phyloP scores from a whole-genome alignment of 352 stramenopile species.

The Pythium guiyangense region DNA sequence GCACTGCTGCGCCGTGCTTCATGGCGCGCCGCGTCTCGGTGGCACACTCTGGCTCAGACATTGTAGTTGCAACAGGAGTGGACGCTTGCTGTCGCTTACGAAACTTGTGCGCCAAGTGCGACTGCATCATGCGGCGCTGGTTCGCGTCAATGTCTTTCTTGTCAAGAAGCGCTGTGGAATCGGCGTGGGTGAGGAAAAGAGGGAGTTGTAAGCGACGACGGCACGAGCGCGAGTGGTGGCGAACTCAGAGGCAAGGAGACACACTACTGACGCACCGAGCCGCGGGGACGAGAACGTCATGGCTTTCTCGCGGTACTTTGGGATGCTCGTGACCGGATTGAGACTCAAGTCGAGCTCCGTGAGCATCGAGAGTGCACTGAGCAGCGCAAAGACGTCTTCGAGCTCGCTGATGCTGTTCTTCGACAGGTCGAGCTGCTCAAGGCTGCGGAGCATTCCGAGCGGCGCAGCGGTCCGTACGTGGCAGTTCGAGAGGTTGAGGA shows the following conservation, averaged over 20 bases:
- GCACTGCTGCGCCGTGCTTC: slow-evolving; percentile 40
- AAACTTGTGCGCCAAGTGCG: slow-evolving; percentile 70
- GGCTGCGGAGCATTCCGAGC: slow-evolving; percentile 26
- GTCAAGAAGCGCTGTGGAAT: slow-evolving; percentile 47
- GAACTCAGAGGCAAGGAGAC: background rate
- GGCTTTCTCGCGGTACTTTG: slow-evolving; percentile 67
- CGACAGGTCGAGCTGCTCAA: slow-evolving; percentile 63
- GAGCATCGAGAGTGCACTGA: slow-evolving; percentile 39
- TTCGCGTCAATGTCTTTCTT: slow-evolving; percentile 71
- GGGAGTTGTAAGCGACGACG: background rate
- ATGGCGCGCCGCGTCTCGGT: slow-evolving; percentile 32
- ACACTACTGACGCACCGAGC: slow-evolving; percentile 25
- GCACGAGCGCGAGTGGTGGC: background rate
- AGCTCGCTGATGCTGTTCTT: slow-evolving; percentile 59
- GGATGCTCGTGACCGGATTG: slow-evolving; percentile 45
- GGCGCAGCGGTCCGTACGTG: slow-evolving; percentile 23
- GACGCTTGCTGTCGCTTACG: slow-evolving; percentile 30
- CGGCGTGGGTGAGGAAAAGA: background rate
- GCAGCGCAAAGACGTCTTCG: slow-evolving; percentile 62
- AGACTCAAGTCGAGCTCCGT: slow-evolving; percentile 52
- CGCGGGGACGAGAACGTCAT: slow-evolving; percentile 66
- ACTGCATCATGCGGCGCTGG: slow-evolving; percentile 77
- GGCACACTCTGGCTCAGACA: slow-evolving; percentile 1
- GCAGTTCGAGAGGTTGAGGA: slow-evolving; percentile 66
- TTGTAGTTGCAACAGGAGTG: too few relatives aligned